Base-by-base conservation (phyloP, 139 green algal genomes). In the Limnomonas spitsbergensis region DNA sequence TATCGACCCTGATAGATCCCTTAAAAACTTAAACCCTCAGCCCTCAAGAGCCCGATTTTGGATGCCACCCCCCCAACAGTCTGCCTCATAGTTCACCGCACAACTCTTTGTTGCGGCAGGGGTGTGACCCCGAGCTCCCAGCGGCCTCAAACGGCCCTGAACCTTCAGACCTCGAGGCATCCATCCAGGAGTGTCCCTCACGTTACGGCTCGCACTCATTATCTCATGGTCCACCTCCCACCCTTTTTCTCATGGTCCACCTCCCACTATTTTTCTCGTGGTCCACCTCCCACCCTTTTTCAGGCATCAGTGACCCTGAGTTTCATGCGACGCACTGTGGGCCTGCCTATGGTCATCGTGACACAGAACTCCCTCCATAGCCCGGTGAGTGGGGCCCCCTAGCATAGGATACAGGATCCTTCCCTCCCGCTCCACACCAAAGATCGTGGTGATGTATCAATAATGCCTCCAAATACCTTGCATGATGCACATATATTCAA, bases 301-400 rank as follows among this genome's bases (percentile, higher is more conserved):
- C 61, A 72, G 61, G 61, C 7, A 20, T 72, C 61, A 39, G 61
- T 72, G 7, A 72, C 61, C 7, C 61, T 72, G 9, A 37, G 7
- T 24, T 72, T 72, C 9, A 7, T 39, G 29, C 26, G 61, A 20
- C 61, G 61, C 29, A 36, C 24, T 7, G 61, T 72, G 27, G 61
- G 61, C 61, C 26, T 72, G 29, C 61, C 61, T 36, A 37, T 72
- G 9, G 7, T 72, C 29, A 20, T 72, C 29, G 61, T 72, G 27
- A 72, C 61, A 24, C 61, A 72, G 29, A 72, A 72, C 61, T 72
- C 61, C 7, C 27, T 7, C 26, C 9, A 72, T 20, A 72, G 61
- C 61, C 61, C 61, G 26, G 61, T 72, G 27, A 72, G 26, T 72
- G 20, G 47, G 14, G 14, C 47, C 47, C 14, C 47, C 20, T 14